Conservation (phyloP, 257 asterid genomes). For the Primulina eburnea region DNA sequence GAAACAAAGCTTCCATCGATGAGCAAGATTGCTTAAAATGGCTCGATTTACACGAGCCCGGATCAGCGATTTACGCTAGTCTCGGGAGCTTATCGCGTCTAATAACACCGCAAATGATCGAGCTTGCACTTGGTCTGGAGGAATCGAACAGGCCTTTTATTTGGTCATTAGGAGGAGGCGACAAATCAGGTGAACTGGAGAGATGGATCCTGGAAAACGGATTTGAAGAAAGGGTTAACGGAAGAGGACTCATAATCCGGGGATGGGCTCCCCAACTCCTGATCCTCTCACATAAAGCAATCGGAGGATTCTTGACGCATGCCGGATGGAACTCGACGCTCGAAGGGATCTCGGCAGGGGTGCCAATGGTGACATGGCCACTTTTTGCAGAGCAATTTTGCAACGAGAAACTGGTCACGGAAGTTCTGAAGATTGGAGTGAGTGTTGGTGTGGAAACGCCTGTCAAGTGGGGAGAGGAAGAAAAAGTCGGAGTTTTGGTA, state of each 20-base stretch:
- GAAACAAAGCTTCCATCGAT: not conserved
- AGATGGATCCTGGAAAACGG: constrained; percentile 9
- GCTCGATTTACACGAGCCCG: constrained; percentile 4
- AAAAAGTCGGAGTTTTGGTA: not conserved
- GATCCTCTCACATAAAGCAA: constrained; percentile 23
- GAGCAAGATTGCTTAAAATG: not conserved
- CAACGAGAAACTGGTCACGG: constrained; percentile 27
- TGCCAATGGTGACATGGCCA: constrained; percentile 36
- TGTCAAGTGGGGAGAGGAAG: not conserved
- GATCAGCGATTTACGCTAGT: constrained; percentile 6
- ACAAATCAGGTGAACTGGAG: constrained; percentile 14
- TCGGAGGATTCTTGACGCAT: constrained; percentile 24
- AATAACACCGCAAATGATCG: not conserved
- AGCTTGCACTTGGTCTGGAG: not conserved
- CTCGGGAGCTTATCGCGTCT: constrained; percentile 6
- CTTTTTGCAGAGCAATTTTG: constrained; percentile 40
- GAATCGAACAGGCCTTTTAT: constrained; percentile 20
- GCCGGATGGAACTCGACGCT: constrained; percentile 33
- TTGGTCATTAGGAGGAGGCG: constrained; percentile 14
- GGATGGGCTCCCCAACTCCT: constrained; percentile 35
- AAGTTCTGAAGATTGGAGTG: not conserved
- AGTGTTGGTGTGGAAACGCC: not conserved
- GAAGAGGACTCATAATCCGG: constrained; percentile 19
- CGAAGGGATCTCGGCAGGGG: constrained; percentile 21
- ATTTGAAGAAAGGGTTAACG: constrained; percentile 21